phyloP scores from a whole-genome alignment of 1,284 basidiomycete species.

The Ceratobasidium sp. region DNA sequence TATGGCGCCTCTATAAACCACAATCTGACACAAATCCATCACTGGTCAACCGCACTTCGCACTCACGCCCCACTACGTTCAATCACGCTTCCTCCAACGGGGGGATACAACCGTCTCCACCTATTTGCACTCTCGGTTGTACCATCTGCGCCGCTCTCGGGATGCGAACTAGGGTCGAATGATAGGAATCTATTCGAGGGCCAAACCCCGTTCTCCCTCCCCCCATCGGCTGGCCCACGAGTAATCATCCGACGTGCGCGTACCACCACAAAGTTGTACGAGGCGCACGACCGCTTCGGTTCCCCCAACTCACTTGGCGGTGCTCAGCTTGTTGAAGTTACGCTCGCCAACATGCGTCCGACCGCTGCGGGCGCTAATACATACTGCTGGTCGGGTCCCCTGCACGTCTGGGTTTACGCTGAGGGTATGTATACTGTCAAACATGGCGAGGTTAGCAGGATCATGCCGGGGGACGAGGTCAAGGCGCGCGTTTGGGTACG shows the following conservation, averaged over 20 bases:
- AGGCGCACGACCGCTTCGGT: conserved; percentile 59
- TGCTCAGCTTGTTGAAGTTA: conserved; percentile 62
- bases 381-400: conserved; percentile 37
- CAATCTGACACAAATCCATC: conserved; percentile 57
- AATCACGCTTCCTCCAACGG: conserved; percentile 59
- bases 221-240: conserved; percentile 7
- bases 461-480: conserved; percentile 62
- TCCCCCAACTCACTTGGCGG: conserved; percentile 48
- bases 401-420: conserved; percentile 52
- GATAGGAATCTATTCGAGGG: conserved; percentile 47
- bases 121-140: conserved; percentile 63
- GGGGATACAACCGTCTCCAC: conserved; percentile 58
- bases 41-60: conserved; percentile 61
- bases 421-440: conserved; percentile 55
- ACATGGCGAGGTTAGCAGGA: conserved; percentile 58
- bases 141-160: conserved; percentile 52
- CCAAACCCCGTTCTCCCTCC: not conserved
- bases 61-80: conserved; percentile 59
- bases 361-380: conserved; percentile 54
- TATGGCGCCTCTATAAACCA: conserved; percentile 26
- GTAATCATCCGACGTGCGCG: conserved; percentile 39
- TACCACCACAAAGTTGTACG: conserved; percentile 59
- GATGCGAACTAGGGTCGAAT: conserved; percentile 44
- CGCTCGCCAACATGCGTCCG: conserved; percentile 63
- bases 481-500: conserved; percentile 40